Evolutionary conservation across 345 rosid species (phyloP), one percentile per base, ranked within the genome.

Genomic region (Bruguiera gymnorhiza): DNA sequence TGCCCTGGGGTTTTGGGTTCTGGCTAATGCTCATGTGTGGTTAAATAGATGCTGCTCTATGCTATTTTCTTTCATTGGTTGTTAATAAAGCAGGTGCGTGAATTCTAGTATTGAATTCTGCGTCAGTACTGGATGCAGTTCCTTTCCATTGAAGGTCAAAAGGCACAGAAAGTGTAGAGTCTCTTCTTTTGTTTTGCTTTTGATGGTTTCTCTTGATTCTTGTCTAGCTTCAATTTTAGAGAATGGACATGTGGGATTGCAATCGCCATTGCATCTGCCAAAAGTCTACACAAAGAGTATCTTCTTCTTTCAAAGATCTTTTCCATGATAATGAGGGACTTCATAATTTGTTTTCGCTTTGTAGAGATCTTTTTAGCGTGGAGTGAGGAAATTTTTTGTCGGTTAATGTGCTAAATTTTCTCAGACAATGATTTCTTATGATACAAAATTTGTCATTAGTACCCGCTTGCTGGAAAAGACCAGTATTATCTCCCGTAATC

Each of bases 31-130:
- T 32, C 66, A n/a, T n/a, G 26, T 36, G 63, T 32, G 29, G n/a
- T 55, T 29, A 26, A 43, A 76, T 70, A 43, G 50, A 43, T 15
- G 50, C 50, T 43, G 50, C 19, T 43, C 18, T 13, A 43, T 13
- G 5, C 19, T 43, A 43, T 43, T 43, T 43, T 43, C 50, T 43
- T 43, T 43, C 50, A 3, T 43, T 15, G 50, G 19, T 43, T 15
- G 50, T 43, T 13, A 13, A 43, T 43, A 70, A 76, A 76, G 70
- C 70, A 53, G 74, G 71, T 72, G 78, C 24, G 26, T 63, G 50
- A 71, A 63, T 59, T 46, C 53, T 15, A 46, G 52, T 26, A 43
- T 73, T 34, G 37, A 46, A 21, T 61, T 34, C 11, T 43, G 20
- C 43, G 75, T 63, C 52, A 46, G 55, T 32, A 50, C 58, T 16